Conservation (phyloP, 192 early-diverging fungal species). For the Coemansia sp. region DNA sequence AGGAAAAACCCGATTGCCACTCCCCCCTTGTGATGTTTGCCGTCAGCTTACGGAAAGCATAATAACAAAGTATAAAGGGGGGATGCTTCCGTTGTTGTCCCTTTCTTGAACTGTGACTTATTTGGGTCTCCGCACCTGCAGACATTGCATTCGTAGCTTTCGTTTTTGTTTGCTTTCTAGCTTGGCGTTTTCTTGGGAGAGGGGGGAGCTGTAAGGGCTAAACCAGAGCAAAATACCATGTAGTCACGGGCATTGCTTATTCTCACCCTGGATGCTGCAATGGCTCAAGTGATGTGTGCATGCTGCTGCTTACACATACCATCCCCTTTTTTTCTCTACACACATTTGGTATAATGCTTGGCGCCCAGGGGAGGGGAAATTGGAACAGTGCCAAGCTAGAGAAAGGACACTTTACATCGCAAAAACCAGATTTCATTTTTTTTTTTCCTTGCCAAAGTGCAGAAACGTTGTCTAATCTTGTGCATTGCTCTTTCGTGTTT, state of each 20-base stretch:
- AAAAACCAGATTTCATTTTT: not conserved
- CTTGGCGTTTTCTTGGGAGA: not conserved
- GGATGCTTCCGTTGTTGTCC: not conserved
- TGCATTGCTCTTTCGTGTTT: not conserved
- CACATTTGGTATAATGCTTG: not conserved
- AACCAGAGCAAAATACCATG: not conserved
- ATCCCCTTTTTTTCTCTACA: not conserved
- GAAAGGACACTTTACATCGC: not conserved
- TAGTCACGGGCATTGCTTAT: not conserved
- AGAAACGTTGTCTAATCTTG: not conserved
- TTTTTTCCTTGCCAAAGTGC: not conserved
- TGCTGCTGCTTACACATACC: not conserved
- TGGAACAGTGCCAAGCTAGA: not conserved
- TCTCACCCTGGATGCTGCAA: not conserved
- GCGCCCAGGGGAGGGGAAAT: not conserved
- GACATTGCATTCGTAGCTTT: not conserved
- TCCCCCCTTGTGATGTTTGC: conserved; percentile 9
- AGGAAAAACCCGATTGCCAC: not conserved
- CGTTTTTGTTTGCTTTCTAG: not conserved
- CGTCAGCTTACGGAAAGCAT: conserved; percentile 13
- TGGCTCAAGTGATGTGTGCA: conserved; percentile 10
- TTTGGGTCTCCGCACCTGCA: conserved; percentile 2
- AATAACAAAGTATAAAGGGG: not conserved
- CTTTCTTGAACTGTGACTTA: not conserved
- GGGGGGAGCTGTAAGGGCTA: no score